Conservation (phyloP, 73 alveolate species). For the Paramecium caudatum region DNA sequence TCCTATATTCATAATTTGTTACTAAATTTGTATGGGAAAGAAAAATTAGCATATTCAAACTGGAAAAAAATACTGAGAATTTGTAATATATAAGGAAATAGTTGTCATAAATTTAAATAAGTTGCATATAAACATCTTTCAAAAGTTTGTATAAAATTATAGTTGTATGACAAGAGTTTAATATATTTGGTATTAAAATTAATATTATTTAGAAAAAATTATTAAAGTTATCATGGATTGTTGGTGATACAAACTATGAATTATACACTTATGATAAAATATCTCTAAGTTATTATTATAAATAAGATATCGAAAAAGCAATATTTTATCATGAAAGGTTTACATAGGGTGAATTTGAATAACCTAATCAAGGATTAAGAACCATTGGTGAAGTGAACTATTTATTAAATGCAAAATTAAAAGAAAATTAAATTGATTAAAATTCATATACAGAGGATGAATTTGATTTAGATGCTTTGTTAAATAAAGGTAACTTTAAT, state of each 20-base stretch:
- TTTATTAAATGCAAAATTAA: background rate
- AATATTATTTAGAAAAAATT: no score
- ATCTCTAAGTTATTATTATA: slow-evolving; percentile 21
- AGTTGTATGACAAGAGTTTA: slow-evolving; percentile 42
- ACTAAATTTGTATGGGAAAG: background rate
- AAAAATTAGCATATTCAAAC: background rate
- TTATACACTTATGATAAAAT: slow-evolving; percentile 41
- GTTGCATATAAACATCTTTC: background rate
- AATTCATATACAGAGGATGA: slow-evolving; percentile 20
- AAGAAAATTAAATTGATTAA: background rate
- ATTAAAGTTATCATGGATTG: slow-evolving; percentile 62
- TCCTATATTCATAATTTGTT: background rate
- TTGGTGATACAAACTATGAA: slow-evolving; percentile 59
- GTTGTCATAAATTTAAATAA: background rate
- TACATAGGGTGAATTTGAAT: background rate
- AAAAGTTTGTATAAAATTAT: background rate
- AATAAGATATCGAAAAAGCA: slow-evolving; percentile 43
- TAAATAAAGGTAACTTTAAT: background rate
- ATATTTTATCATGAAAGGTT: slow-evolving; percentile 55
- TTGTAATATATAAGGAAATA: background rate
- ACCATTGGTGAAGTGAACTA: background rate
- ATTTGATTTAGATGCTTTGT: background rate
- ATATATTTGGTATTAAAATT: no score
- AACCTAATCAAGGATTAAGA: background rate
- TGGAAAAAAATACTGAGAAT: background rate